Base-by-base conservation (phyloP, 495 filamentous ascomycete species). In the Apodospora peruviana region DNA sequence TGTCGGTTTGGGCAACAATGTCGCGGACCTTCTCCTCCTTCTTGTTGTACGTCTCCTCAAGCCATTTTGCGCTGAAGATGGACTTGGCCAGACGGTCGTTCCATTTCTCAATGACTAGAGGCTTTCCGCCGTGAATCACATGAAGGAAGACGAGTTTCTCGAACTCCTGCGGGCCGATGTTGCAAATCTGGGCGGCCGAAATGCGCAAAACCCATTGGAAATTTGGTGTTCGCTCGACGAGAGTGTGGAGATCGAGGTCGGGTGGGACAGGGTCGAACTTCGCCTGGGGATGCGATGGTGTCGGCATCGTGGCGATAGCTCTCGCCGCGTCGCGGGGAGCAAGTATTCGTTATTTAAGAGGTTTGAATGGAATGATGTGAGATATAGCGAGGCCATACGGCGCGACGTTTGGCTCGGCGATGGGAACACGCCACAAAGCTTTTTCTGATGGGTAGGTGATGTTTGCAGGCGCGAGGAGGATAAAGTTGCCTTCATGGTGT, bases 81-180 rank as follows among this genome's bases (percentile, higher is more conserved):
- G 78, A 77, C 32, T 64, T 64, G 10, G 79, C 78, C 20, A 85
- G 77, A 51, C 85, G 82, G 37, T 85, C 69, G 16, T 80, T 73
- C 73, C 89, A 96, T 20, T 89, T 90, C 62, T 93, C 87, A 37
- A 97, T 81, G 35, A 97, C 87, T 17, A 97, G 71, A 11, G 91
- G 91, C 47, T 84, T 86, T 5, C 91, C 91, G 17, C 83, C 81
- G n/a, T 83, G 70, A 40, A 95, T 82, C 9, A 96, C 90, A 57
- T 91, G 83, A 2, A 85, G 70, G 19, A 83, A 70, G 1, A 96
- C 81, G 4, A 95, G 73, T 56, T 84, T 84, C 64, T 95, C 87
- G 47, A 97, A 91, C 3, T 78, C 76, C 16, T 85, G 81, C 2
- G 85, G 69, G 2, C 85, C 83, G 45, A 87, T 77, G 41, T 80